phyloP scores from a whole-genome alignment of 768 basidiomycete genomes.

The Phaeotremella fagi region DNA sequence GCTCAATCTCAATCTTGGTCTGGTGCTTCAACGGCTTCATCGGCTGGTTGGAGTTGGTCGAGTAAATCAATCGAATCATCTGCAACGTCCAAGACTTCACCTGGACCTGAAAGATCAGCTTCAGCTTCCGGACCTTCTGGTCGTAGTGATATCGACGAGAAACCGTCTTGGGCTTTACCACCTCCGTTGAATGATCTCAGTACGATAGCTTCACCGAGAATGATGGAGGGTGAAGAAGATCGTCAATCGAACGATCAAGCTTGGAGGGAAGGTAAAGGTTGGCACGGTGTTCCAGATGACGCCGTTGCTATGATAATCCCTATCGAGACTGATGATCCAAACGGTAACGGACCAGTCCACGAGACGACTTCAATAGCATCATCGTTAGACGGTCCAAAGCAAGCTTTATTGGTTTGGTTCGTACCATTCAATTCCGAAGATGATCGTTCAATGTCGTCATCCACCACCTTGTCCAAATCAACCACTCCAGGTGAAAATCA shows the following conservation, averaged over 20 bases:
- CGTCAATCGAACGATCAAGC: background rate
- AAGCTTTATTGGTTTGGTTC: conserved; percentile 71
- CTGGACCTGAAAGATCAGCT: background rate
- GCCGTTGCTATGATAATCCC: conserved; percentile 47
- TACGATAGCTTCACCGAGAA: background rate
- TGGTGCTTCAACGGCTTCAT: conserved; percentile 14
- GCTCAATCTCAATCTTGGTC: conserved; percentile 42
- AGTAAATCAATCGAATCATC: background rate
- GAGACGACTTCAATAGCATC: conserved; percentile 7
- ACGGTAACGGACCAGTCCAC: background rate
- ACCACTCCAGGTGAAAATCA: background rate
- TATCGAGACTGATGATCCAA: conserved; percentile 14
- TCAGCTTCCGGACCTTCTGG: background rate
- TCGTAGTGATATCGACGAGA: background rate
- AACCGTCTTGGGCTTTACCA: background rate
- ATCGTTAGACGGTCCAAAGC: conserved; percentile 5
- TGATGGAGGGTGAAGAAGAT: background rate
- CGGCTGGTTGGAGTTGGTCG: conserved; percentile 3
- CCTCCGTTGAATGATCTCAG: background rate
- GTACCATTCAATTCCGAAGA: conserved; percentile 54
- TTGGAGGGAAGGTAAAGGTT: conserved; percentile 40
- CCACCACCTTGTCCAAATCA: background rate
- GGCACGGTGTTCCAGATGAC: conserved; percentile 44
- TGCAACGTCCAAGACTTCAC: background rate
- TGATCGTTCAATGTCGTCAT: conserved; percentile 22